Conservation (phyloP, 139 green algal genomes). For the Chlorella sp. region DNA sequence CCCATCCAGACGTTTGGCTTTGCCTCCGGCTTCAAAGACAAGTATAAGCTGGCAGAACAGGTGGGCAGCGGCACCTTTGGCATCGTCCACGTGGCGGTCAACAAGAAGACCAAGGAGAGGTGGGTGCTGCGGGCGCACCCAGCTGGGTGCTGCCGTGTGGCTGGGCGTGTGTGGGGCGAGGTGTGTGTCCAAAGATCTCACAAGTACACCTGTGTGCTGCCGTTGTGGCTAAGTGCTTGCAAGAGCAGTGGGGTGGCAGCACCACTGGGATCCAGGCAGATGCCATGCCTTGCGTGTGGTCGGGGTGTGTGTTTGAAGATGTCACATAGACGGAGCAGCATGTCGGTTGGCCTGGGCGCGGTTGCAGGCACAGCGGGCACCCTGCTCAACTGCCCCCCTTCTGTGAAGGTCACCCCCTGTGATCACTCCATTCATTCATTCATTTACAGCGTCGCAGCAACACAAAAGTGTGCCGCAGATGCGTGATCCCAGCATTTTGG, state of each 20-base stretch:
- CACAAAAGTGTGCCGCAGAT: too few relatives aligned
- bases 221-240: not conserved
- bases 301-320: too few relatives aligned
- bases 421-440: too few relatives aligned
- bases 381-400: too few relatives aligned
- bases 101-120: constrained; percentile 39
- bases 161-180: not conserved
- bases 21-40: constrained; percentile 20
- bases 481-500: too few relatives aligned
- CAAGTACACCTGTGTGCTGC: not conserved
- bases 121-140: constrained; percentile 1
- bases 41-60: constrained; percentile 50
- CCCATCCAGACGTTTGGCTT: constrained; percentile 49
- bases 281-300: not conserved
- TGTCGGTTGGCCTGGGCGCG: too few relatives aligned
- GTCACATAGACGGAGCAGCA: too few relatives aligned
- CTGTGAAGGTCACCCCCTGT: too few relatives aligned
- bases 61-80: constrained; percentile 60
- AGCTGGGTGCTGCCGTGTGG: not conserved
- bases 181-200: not conserved
- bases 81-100: constrained; percentile 32
- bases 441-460: too few relatives aligned
- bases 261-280: not conserved
- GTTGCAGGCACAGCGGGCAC: too few relatives aligned
- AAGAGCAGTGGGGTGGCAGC: not conserved